Evolutionary conservation across 495 filamentous ascomycete genomes (phyloP).

Genomic region (Xylaria palmicola): DNA sequence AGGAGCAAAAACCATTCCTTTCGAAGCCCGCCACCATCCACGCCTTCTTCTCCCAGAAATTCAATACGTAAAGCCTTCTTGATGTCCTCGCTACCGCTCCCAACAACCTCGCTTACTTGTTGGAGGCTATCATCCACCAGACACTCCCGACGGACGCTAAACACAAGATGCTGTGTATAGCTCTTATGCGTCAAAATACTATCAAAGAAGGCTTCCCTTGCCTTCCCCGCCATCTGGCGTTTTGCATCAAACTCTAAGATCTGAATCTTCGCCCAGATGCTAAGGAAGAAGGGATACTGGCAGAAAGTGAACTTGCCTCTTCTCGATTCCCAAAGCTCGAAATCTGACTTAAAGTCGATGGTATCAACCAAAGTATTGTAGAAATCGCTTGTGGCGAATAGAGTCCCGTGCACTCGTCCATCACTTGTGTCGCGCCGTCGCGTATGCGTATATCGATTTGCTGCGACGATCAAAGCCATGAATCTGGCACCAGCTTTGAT

Average conservation of each 20-base stretch:
- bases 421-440: conserved; percentile 29
- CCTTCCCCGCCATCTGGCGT: conserved; percentile 88
- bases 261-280: conserved; percentile 90
- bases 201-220: conserved; percentile 87
- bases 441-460: conserved; percentile 61
- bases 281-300: conserved; percentile 91
- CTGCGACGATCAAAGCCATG: conserved; percentile 79
- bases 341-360: conserved; percentile 81
- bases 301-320: conserved; percentile 82
- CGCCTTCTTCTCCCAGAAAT: conserved; percentile 85
- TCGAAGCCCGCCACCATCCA: conserved; percentile 86
- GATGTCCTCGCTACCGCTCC: conserved; percentile 79
- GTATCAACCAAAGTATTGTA: conserved; percentile 88
- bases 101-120: conserved; percentile 83
- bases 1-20: conserved; percentile 97
- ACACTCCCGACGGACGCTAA: conserved; percentile 82
- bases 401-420: conserved; percentile 50
- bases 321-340: conserved; percentile 81
- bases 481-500: conserved; percentile 78
- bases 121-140: conserved; percentile 88
- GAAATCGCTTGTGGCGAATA: conserved; percentile 78
- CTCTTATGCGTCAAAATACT: conserved; percentile 74
- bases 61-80: conserved; percentile 90
- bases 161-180: conserved; percentile 75
- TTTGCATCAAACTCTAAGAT: conserved; percentile 89